Evolutionary conservation across 345 rosid genomes (phyloP), one percentile per base, ranked within the genome.

Genomic region (Moringa oleifera): DNA sequence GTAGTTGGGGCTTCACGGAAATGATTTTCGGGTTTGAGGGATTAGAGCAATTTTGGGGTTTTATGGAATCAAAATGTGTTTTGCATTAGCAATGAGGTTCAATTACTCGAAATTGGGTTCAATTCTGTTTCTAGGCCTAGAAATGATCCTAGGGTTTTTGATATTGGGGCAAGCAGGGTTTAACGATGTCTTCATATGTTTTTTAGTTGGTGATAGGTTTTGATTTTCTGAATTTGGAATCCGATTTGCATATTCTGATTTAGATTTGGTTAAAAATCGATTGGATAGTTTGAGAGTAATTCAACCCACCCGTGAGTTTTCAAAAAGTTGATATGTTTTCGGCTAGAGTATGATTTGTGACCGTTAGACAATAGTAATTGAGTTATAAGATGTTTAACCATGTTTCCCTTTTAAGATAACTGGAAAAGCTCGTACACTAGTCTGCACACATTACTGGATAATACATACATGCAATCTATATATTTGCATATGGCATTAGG

Each of bases 21-120:
- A 17, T 72, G 60, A n/a, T 51, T 28, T 2, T 33, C 41, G 71
- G 59, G 68, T 62, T 63, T 64, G 46, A 31, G 24, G 68, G 50
- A 62, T 65, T 65, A 41, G 46, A 51, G 20, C n/a, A 11, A 15
- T 23, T 25, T 68, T 23, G 20, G 37, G 50, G 9, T 33, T 59
- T 18, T 46, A 36, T 52, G 54, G 17, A 45, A 18, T 21, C 4
- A 64, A 59, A 33, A 21, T 66, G 53, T 33, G 23, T 18, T 64
- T 12, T 62, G 25, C 18, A 23, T 51, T n/a, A 15, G 31, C 53
- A 23, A 10, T 16, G 68, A 62, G 13, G 18, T 60, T n/a, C 12
- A 63, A 55, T 65, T 71, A 19, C 12, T 37, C 57, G 13, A 45
- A 61, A 21, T 61, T 52, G 59, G 16, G 55, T 25, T 65, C 23